These are phyloP conservation scores for Pythium apleroticum DNA, from an alignment of 352 stramenopile species.

Conservation along the genomic window DNA sequence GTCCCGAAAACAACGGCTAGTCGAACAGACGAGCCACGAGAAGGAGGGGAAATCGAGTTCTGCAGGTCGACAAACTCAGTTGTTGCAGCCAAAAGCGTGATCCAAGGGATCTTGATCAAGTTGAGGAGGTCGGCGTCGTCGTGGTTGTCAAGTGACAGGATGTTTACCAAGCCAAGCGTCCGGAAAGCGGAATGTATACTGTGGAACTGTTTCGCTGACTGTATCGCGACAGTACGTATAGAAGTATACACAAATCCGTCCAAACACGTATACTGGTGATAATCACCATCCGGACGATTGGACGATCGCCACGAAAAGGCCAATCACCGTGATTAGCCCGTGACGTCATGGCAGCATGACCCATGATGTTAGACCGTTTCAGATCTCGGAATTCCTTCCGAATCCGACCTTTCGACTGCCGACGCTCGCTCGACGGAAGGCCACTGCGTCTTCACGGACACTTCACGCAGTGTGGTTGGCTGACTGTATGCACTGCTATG, in stretches of 20 bases:
- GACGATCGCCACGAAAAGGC: too few relatives aligned
- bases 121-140: neutral
- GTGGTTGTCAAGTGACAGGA: slow-evolving; percentile 3
- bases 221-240: neutral
- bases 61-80: neutral
- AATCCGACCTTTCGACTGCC: slow-evolving; percentile 4
- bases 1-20: slow-evolving; percentile 15
- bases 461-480: too few relatives aligned
- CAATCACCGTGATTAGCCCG: slow-evolving; percentile 5
- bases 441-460: too few relatives aligned
- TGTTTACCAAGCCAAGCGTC: neutral
- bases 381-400: neutral
- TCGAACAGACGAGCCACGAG: neutral
- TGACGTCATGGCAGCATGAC: slow-evolving; percentile 9
- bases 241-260: neutral
- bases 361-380: slow-evolving; percentile 11
- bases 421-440: too few relatives aligned
- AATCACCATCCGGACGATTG: too few relatives aligned
- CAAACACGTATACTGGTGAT: slow-evolving; percentile 1
- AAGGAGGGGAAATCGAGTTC: neutral
- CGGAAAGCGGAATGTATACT: slow-evolving; percentile 12
- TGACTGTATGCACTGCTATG: too few relatives aligned
- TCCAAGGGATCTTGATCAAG: neutral
- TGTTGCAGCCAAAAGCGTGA: neutral
- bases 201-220: neutral